phyloP scores from a whole-genome alignment of 2,329 filamentous ascomycete species.

The Epichloe festucae region DNA sequence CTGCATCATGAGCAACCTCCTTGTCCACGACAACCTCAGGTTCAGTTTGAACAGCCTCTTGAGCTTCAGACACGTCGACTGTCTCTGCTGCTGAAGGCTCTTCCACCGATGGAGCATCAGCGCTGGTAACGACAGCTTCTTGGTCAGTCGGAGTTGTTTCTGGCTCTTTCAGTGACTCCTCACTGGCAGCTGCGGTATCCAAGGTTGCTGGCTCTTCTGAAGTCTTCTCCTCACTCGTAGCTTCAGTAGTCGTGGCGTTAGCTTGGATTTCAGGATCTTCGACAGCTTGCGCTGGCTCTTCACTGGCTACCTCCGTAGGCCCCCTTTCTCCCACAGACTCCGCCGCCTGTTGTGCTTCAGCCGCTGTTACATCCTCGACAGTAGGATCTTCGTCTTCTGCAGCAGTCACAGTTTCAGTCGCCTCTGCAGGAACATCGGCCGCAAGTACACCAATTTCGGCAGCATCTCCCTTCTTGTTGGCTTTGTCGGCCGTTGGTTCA shows the following conservation, averaged over 20 bases:
- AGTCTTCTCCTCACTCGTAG: background rate
- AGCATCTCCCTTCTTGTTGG: background rate
- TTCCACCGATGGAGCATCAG: background rate
- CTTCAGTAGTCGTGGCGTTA: background rate
- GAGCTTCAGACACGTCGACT: background rate
- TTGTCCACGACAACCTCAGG: background rate
- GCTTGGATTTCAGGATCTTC: background rate
- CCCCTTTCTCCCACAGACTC: conserved; percentile 6
- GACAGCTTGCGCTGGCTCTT: conserved; percentile 1
- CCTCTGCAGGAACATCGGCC: background rate
- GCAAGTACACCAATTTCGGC: background rate
- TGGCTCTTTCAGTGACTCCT: background rate
- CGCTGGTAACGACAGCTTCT: background rate
- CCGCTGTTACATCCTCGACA: conserved; percentile 5
- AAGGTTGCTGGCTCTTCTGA: background rate
- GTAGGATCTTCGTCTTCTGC: background rate
- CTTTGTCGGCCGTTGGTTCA: background rate
- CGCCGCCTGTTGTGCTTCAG: conserved; percentile 9
- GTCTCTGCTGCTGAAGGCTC: background rate
- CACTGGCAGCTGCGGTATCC: background rate
- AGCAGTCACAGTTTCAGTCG: background rate
- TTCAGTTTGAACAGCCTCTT: background rate
- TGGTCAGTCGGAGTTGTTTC: background rate
- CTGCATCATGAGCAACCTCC: background rate
- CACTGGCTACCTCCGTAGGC: background rate